These are phyloP conservation scores for Hypholoma sublateritium DNA, from an alignment of 768 basidiomycete genomes.

Conservation along the genomic window DNA sequence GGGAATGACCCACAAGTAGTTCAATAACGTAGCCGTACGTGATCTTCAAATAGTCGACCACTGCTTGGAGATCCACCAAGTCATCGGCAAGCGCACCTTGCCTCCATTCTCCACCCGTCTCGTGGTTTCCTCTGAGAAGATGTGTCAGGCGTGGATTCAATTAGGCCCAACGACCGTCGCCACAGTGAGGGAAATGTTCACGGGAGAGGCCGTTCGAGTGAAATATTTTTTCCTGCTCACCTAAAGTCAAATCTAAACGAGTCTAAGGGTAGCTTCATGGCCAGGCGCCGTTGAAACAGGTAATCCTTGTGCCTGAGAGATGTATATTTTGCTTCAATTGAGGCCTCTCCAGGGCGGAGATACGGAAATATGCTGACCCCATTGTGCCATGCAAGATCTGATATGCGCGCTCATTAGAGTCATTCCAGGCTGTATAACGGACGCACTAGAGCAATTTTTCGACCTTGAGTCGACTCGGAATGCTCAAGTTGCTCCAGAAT, in stretches of 20 bases:
- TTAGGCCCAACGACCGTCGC: not conserved
- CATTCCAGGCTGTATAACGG: not conserved
- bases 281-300: slow-evolving; percentile 75
- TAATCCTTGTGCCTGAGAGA: slow-evolving; percentile 78
- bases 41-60: slow-evolving; percentile 59
- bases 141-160: slow-evolving; percentile 1
- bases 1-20: slow-evolving; percentile 76
- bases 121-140: slow-evolving; percentile 66
- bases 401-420: not conserved
- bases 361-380: slow-evolving; percentile 53
- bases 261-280: slow-evolving; percentile 63
- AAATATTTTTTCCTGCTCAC: slow-evolving; percentile 37
- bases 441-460: slow-evolving; percentile 66
- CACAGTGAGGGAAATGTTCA: not conserved
- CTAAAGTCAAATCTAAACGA: slow-evolving; percentile 89
- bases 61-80: slow-evolving; percentile 62
- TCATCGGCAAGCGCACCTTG: slow-evolving; percentile 62
- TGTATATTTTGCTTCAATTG: slow-evolving; percentile 21
- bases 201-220: not conserved
- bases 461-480: slow-evolving; percentile 48
- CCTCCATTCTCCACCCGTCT: slow-evolving; percentile 67
- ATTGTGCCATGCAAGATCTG: slow-evolving; percentile 80
- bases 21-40: slow-evolving; percentile 68
- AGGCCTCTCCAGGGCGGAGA: slow-evolving; percentile 20
- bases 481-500: slow-evolving; percentile 61